Conservation (phyloP, 208 protist genomes). For the Leptomonas seymouri region DNA sequence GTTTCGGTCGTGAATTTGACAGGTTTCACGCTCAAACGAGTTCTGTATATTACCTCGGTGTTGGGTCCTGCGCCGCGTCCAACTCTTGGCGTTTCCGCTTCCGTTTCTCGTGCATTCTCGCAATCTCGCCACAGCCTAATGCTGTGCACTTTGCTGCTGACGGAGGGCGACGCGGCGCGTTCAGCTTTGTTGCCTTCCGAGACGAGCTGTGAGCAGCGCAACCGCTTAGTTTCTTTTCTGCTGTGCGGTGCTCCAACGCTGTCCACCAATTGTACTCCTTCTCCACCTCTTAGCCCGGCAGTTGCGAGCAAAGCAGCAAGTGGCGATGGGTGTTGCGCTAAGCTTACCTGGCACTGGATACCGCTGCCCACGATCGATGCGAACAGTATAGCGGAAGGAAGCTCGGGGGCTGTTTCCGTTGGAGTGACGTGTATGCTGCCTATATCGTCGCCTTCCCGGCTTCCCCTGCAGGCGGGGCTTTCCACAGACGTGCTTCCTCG, state of each 20-base stretch:
- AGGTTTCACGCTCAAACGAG: background rate
- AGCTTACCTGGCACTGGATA: conserved; percentile 19
- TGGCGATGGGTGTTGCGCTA: background rate
- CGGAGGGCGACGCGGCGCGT: background rate
- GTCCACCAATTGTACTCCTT: background rate
- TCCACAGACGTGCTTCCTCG: background rate
- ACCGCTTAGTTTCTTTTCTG: conserved; percentile 5
- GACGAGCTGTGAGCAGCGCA: no score
- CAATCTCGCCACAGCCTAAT: background rate
- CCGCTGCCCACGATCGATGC: conserved; percentile 1
- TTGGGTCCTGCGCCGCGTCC: background rate
- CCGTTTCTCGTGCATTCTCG: background rate
- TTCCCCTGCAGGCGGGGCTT: background rate
- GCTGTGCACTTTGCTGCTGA: background rate
- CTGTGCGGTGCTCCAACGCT: conserved; percentile 4
- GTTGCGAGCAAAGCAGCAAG: background rate
- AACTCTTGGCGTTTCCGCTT: background rate
- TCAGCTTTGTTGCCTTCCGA: background rate
- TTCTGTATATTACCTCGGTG: conserved; percentile 2
- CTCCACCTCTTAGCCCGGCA: background rate
- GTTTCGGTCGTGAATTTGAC: background rate
- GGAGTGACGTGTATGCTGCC: conserved; percentile 9
- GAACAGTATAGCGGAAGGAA: no score
- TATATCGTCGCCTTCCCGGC: background rate
- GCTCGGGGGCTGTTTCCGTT: background rate